Percentiles rank a stretch among this genome's conserved stretches.
phyloP scores from a whole-genome alignment of 345 rosid genomes.

The Balakata baccata region DNA sequence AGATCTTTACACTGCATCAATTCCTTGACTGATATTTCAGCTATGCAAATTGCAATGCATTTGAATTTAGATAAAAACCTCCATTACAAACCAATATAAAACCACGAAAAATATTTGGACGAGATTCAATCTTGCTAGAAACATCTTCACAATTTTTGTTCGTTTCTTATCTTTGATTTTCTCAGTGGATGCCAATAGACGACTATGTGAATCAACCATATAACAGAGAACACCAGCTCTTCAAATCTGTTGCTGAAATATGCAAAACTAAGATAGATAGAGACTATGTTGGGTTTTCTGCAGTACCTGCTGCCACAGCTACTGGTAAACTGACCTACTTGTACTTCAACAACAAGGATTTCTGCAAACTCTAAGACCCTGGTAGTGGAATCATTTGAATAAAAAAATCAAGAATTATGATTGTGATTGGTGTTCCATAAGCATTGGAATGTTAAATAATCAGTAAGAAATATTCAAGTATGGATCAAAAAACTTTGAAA shows the following conservation, averaged over 20 bases:
- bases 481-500: too few relatives aligned
- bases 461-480: too few relatives aligned
- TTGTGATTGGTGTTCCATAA: too few relatives aligned
- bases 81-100: too few relatives aligned
- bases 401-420: too few relatives aligned
- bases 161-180: neutral
- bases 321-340: slow-evolving; percentile 45
- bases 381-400: too few relatives aligned
- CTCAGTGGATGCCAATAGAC: slow-evolving; percentile 68
- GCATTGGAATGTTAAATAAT: too few relatives aligned
- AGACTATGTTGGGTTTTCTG: slow-evolving; percentile 50
- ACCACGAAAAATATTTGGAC: too few relatives aligned
- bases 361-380: neutral
- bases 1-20: neutral
- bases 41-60: too few relatives aligned
- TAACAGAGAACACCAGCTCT: slow-evolving; percentile 36
- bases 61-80: neutral
- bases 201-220: slow-evolving; percentile 65
- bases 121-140: neutral
- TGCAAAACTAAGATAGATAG: slow-evolving; percentile 46
- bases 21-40: too few relatives aligned
- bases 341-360: slow-evolving; percentile 45
- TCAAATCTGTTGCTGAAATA: slow-evolving; percentile 49
- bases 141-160: neutral
- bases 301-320: slow-evolving; percentile 36